Percentiles rank a stretch among this genome's conserved stretches.
These are phyloP conservation scores for Agaricus blazei DNA, from an alignment of 768 basidiomycete genomes.

Conservation along the genomic window DNA sequence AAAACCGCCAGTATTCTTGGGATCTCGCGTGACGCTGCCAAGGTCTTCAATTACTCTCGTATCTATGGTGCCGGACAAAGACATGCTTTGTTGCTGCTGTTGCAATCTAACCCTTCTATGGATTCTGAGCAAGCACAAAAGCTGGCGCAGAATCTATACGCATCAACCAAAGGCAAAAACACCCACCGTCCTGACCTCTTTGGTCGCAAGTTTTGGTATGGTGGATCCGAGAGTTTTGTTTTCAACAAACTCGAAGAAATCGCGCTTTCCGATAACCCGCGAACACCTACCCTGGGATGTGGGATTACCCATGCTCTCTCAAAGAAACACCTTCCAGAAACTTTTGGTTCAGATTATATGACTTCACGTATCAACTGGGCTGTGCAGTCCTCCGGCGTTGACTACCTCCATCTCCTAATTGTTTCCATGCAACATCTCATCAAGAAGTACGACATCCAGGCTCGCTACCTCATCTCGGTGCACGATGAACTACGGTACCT, in stretches of 20 bases:
- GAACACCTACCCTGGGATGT: conserved; percentile 91
- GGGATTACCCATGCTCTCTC: conserved; percentile 92
- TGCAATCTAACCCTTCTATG: conserved; percentile 82
- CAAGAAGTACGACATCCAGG: conserved; percentile 73
- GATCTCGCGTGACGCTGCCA: conserved; percentile 91
- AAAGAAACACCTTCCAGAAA: conserved; percentile 78
- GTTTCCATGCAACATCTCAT: conserved; percentile 91
- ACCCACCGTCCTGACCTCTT: conserved; percentile 73
- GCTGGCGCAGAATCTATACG: conserved; percentile 81
- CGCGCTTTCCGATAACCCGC: conserved; percentile 78
- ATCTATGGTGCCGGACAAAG: conserved; percentile 99
- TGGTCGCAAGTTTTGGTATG: conserved; percentile 89
- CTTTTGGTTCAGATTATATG: conserved; percentile 85
- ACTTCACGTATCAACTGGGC: conserved; percentile 99
- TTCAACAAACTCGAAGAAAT: conserved; percentile 99
- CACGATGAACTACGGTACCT: conserved; percentile 97
- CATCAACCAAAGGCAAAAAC: conserved; percentile 90
- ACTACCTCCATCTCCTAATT: conserved; percentile 95
- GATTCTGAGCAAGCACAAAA: conserved; percentile 71
- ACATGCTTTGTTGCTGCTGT: conserved; percentile 82
- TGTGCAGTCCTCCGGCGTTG: conserved; percentile 96
- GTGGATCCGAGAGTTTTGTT: conserved; percentile 91
- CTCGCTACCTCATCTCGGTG: conserved; percentile 92
- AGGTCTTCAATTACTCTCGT: conserved; percentile 98
- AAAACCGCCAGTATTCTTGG: conserved; percentile 92